A percentile compares a stretch with the other conserved stretches of the same genome.
phyloP scores from a whole-genome alignment of 202 grass and related monocot species.

The Setaria viridis region DNA sequence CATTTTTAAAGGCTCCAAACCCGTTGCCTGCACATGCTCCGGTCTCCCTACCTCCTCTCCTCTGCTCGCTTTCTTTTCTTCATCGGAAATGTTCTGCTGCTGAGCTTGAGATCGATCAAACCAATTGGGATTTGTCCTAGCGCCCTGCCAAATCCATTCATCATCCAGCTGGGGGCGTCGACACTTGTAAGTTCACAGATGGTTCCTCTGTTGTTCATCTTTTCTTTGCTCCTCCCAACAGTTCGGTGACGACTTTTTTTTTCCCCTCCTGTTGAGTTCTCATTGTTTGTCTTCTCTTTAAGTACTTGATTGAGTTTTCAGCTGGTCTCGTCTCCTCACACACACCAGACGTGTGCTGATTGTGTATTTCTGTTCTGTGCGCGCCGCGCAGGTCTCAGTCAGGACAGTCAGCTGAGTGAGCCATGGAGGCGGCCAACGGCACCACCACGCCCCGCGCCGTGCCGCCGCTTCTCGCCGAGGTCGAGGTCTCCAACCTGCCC shows the following conservation, averaged over 20 bases:
- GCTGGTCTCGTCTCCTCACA: constrained; percentile 5
- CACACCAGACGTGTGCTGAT: too few species aligned
- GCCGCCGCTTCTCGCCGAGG: constrained; percentile 49
- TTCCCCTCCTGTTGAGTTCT: neutral
- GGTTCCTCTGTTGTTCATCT: neutral
- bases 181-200: constrained; percentile 13
- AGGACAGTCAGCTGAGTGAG: neutral
- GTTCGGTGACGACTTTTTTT: neutral
- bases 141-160: neutral
- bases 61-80: neutral
- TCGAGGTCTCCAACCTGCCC: constrained; percentile 47
- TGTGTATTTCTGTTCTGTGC: neutral
- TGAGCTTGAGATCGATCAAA: neutral
- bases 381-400: neutral
- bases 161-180: constrained; percentile 8
- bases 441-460: constrained; percentile 15
- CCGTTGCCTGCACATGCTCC: constrained; percentile 29
- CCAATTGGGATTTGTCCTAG: neutral
- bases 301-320: neutral
- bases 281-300: neutral
- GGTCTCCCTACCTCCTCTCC: neutral
- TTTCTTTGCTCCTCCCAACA: neutral
- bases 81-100: neutral
- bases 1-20: neutral
- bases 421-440: constrained; percentile 29